Evolutionary conservation across 768 basidiomycete genomes (phyloP), one percentile per base, ranked within the genome.

Genomic region (Leucocoprinus birnbaumii): DNA sequence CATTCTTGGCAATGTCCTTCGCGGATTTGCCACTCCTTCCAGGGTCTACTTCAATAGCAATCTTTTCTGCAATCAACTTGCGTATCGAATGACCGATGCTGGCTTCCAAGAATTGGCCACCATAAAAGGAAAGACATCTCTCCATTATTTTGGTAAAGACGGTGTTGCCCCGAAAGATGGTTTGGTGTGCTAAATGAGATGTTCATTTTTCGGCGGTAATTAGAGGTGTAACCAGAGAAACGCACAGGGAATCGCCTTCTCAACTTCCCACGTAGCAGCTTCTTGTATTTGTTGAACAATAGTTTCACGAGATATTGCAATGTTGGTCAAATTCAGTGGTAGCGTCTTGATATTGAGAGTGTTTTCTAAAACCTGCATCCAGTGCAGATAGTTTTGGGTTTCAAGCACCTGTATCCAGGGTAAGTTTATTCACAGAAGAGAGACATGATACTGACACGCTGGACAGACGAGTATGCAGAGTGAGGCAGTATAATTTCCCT

Each of bases 11-110:
- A 22, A 83, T 71, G 43, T 87, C 85, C 64, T 83, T 87, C 9
- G 72, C 62, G 43, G 77, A 66, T 65, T 85, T 88, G 13, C 80
- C 76, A 44, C 80, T 83, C 53, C 86, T 83, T 59, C 80, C 72
- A 13, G 90, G 88, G 67, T 94, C 90, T 21, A 92, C 86, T 67
- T 95, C 94, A 51, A 95, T 87, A 19, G 82, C 76, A 58, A 93
- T 74, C 64, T 85, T 85, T 59, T 92, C 90, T 14, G 76, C 67
- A 66, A 83, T 88, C 48, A 95, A 72, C 38, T 80, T 77, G 48
- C 88, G 84, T 43, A 96, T 77, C 41, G 83, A 76, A 24, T 69
- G 67, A 4, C 91, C 92, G 40, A 96, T 79, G 62, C 89, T 90
- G 11, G 84, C 82, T 63, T 93, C 90, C 19, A 96, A 77, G 64